A percentile compares a stretch with the other conserved stretches of the same genome.
phyloP scores from a whole-genome alignment of 306 rosid genomes.

The Hylodesmum podocarpum region DNA sequence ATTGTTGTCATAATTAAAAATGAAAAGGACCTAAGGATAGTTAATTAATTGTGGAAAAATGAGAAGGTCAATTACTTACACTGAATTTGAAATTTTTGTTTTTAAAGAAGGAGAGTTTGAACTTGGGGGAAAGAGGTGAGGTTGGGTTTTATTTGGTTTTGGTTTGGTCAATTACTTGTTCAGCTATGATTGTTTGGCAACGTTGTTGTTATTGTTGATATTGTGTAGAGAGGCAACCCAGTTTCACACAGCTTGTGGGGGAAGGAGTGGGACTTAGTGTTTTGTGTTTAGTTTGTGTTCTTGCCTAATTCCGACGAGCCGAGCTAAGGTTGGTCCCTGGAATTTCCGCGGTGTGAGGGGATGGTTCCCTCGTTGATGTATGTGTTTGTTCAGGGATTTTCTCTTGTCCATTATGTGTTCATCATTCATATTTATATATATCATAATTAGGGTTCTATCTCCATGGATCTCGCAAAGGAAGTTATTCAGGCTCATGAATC shows the following conservation, averaged over 20 bases:
- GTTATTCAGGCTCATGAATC: too few relatives aligned
- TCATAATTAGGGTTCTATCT: too few relatives aligned
- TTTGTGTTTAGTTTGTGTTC: constrained; percentile 26
- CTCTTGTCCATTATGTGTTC: too few relatives aligned
- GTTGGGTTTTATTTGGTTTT: constrained; percentile 30
- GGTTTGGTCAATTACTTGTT: background rate
- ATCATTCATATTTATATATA: too few relatives aligned
- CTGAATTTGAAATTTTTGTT: constrained; percentile 81
- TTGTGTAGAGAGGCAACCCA: constrained; percentile 53
- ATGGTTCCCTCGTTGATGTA: too few relatives aligned
- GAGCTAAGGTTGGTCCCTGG: too few relatives aligned
- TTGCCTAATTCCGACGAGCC: too few relatives aligned
- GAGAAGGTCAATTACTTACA: constrained; percentile 39
- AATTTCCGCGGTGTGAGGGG: too few relatives aligned
- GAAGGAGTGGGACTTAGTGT: constrained; percentile 48
- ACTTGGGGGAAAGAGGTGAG: constrained; percentile 65
- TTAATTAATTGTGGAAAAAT: background rate
- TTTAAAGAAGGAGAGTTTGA: constrained; percentile 66
- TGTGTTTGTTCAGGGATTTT: too few relatives aligned
- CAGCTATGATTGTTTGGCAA: constrained; percentile 25
- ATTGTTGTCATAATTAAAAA: background rate
- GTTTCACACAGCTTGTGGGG: constrained; percentile 50
- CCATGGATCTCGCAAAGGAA: too few relatives aligned
- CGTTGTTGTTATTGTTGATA: background rate
- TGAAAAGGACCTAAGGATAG: background rate